These are phyloP conservation scores for Eruca vesicaria DNA, from an alignment of 441 rosid species.

Conservation along the genomic window DNA sequence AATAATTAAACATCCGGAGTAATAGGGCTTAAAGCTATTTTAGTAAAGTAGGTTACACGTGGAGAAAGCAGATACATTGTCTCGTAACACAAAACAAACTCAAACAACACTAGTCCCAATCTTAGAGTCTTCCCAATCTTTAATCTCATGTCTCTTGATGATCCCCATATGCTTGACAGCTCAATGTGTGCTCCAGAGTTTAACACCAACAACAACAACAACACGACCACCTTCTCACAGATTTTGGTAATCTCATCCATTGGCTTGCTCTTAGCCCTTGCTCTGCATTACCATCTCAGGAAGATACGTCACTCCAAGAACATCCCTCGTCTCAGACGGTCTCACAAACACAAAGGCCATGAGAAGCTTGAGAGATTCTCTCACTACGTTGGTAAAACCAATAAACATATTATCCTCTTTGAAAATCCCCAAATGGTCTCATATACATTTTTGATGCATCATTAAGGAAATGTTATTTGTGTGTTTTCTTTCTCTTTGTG, in stretches of 20 bases:
- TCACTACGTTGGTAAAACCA: constrained; percentile 83
- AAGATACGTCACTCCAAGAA: constrained; percentile 59
- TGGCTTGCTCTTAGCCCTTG: constrained; percentile 64
- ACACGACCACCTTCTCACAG: constrained; percentile 47
- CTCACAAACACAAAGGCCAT: constrained; percentile 47
- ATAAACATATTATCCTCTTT: constrained; percentile 23
- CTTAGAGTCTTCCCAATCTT: constrained; percentile 21
- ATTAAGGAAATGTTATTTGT: background rate
- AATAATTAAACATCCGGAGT: constrained; percentile 10
- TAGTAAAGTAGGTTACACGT: background rate
- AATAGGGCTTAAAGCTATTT: constrained; percentile 27
- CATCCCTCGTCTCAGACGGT: constrained; percentile 60
- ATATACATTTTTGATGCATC: constrained; percentile 28
- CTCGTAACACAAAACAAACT: constrained; percentile 29
- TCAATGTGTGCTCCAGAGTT: constrained; percentile 34
- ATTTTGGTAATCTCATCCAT: constrained; percentile 68
- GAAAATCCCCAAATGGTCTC: constrained; percentile 19
- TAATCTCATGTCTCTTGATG: constrained; percentile 23
- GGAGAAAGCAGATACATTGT: constrained; percentile 30
- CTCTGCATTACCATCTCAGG: constrained; percentile 49
- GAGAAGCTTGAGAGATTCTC: constrained; percentile 90
- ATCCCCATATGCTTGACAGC: constrained; percentile 11
- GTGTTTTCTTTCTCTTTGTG: background rate
- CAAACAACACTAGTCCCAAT: constrained; percentile 11
- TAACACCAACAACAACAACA: constrained; percentile 22